phyloP scores from a whole-genome alignment of 2,329 filamentous ascomycete species.

The Fusarium musae region DNA sequence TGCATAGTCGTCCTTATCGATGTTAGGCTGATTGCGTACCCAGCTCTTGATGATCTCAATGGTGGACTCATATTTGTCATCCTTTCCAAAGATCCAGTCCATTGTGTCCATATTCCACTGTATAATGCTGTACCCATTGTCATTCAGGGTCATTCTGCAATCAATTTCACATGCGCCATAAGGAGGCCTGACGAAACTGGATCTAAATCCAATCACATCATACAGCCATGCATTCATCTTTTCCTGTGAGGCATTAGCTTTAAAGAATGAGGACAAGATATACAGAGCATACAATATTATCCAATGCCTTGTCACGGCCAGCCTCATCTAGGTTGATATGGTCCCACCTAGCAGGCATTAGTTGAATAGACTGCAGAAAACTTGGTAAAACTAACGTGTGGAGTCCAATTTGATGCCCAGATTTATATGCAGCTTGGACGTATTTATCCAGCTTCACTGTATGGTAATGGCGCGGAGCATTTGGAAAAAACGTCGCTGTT shows the following conservation, averaged over 20 bases:
- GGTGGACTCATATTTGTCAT: neutral
- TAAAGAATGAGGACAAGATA: accelerated
- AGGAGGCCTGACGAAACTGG: neutral
- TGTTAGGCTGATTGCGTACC: neutral
- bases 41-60: neutral
- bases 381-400: neutral
- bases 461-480: neutral
- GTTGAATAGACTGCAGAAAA: accelerated
- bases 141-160: neutral
- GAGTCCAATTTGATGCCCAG: neutral
- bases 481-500: neutral
- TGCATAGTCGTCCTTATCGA: neutral
- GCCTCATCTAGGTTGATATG: neutral
- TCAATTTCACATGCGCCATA: neutral
- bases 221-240: neutral
- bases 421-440: neutral
- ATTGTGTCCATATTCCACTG: neutral
- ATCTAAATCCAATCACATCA: neutral
- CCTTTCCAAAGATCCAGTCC: neutral
- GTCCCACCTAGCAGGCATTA: neutral
- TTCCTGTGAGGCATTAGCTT: neutral
- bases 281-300: neutral
- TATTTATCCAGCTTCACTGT: neutral
- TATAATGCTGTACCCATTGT: neutral
- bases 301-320: neutral